Conservation (phyloP, 73 alveolate genomes). For the Symbiodinium pilosum region DNA sequence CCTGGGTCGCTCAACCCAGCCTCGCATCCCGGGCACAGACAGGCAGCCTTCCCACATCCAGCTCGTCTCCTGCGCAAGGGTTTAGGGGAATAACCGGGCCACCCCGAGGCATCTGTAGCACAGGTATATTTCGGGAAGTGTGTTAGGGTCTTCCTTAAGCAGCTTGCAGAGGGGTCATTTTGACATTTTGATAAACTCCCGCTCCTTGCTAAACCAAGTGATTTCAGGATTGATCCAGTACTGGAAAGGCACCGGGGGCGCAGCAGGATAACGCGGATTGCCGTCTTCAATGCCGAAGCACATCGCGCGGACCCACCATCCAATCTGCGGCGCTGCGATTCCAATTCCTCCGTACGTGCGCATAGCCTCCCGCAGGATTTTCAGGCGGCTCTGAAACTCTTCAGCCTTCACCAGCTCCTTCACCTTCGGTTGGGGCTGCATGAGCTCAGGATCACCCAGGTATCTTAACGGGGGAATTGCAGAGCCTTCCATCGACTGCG, state of each 20-base stretch:
- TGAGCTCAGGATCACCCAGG: conserved; percentile 42
- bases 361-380: conserved; percentile 43
- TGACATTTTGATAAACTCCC: not conserved
- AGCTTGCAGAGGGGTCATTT: too few relatives aligned
- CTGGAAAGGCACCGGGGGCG: conserved; percentile 69
- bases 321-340: conserved; percentile 75
- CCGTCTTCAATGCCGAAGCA: conserved; percentile 55
- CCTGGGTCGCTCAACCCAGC: conserved; percentile 57
- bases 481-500: not conserved
- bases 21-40: conserved; percentile 66
- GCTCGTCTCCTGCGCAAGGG: conserved; percentile 19
- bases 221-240: conserved; percentile 62
- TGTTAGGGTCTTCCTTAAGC: too few relatives aligned
- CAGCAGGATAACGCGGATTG: conserved; percentile 49
- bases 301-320: conserved; percentile 86
- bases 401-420: not conserved
- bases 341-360: conserved; percentile 37
- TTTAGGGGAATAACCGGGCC: too few relatives aligned
- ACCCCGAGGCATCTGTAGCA: too few relatives aligned
- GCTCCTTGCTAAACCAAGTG: conserved; percentile 29
- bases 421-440: conserved; percentile 64
- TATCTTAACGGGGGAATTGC: conserved; percentile 31
- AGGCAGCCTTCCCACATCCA: conserved; percentile 92
- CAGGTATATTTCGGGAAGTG: too few relatives aligned
- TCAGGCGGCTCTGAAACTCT: conserved; percentile 12